Conservation (phyloP, 1,284 basidiomycete species). For the Tilletia caries region DNA sequence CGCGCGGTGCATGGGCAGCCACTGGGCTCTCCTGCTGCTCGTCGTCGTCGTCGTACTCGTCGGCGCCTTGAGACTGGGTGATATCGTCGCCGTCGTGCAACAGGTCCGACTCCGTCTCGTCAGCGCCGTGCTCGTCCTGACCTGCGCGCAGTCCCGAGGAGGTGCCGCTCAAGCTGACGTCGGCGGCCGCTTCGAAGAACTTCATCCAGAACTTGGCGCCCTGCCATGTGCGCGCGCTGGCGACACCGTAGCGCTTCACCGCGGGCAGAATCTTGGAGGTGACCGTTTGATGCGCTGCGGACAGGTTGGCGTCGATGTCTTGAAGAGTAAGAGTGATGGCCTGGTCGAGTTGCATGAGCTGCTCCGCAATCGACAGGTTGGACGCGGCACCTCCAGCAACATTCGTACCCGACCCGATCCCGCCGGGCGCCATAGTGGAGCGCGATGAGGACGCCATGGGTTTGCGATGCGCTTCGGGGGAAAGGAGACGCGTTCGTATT, state of each 20-base stretch:
- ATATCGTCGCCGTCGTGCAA: neutral
- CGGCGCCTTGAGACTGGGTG: neutral
- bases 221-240: conserved; percentile 79
- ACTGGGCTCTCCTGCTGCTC: conserved; percentile 9
- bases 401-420: neutral
- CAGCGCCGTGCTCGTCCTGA: neutral
- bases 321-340: conserved; percentile 75
- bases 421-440: neutral
- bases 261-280: conserved; percentile 77
- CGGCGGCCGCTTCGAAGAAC: conserved; percentile 86
- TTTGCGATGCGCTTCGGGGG: neutral
- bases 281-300: conserved; percentile 80
- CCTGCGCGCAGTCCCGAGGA: neutral
- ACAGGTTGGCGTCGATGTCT: conserved; percentile 91
- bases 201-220: conserved; percentile 95
- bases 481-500: neutral
- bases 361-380: conserved; percentile 64
- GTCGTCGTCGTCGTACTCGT: conserved; percentile 9
- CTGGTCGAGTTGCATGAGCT: conserved; percentile 92
- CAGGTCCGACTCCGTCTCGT: neutral
- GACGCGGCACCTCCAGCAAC: neutral
- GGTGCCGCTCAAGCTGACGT: conserved; percentile 65
- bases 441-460: neutral
- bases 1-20: neutral
- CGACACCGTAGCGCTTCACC: conserved; percentile 80